Evolutionary conservation across 768 basidiomycete genomes (phyloP).

Genomic region (Trametes sanguinea): DNA sequence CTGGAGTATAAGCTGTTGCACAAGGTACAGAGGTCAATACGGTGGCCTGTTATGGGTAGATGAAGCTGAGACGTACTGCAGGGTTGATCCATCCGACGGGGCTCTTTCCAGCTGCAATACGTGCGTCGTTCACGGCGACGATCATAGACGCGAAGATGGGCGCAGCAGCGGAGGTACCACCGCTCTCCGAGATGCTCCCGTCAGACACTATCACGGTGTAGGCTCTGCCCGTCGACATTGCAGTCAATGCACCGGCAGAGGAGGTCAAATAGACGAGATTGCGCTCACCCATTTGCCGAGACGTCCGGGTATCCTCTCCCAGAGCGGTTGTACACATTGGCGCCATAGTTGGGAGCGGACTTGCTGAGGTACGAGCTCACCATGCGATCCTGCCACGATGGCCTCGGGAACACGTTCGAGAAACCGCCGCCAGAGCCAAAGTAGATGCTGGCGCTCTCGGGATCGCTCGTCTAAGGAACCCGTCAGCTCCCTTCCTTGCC

Average conservation of each 20-base stretch:
- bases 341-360: constrained; percentile 35
- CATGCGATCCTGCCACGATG: constrained; percentile 35
- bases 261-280: background rate
- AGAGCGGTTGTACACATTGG: constrained; percentile 36
- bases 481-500: too few relatives aligned
- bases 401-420: constrained; percentile 41
- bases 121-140: constrained; percentile 36
- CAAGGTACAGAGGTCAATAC: background rate
- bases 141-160: constrained; percentile 61
- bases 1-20: constrained; percentile 15
- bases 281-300: constrained; percentile 35
- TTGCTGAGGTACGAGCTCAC: constrained; percentile 31
- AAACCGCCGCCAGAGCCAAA: constrained; percentile 42
- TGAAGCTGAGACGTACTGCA: background rate
- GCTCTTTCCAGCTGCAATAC: constrained; percentile 33
- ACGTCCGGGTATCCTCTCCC: constrained; percentile 37
- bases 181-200: constrained; percentile 32
- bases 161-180: constrained; percentile 62
- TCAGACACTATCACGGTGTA: constrained; percentile 32
- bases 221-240: background rate
- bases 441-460: background rate
- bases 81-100: constrained; percentile 29
- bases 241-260: background rate
- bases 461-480: background rate
- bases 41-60: background rate